A percentile compares a stretch with the other conserved stretches of the same genome.
phyloP scores from a whole-genome alignment of 306 rosid genomes.

The Dalbergia cultrata region DNA sequence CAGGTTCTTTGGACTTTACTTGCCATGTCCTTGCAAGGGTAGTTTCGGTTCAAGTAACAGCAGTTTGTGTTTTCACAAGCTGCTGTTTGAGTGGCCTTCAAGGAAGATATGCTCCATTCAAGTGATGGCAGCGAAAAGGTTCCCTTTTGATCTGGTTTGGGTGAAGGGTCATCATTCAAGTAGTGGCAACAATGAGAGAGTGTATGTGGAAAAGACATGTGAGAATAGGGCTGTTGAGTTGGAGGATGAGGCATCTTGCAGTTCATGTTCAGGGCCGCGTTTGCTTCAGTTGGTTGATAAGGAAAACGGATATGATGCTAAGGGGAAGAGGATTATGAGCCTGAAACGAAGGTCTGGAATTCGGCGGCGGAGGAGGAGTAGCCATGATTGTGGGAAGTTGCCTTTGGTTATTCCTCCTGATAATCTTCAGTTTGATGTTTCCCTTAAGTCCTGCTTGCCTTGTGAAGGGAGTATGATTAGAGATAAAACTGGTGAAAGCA shows the following conservation, averaged over 20 bases:
- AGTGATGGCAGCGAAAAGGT: slow-evolving; percentile 57
- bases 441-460: slow-evolving; percentile 30
- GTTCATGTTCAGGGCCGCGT: slow-evolving; percentile 56
- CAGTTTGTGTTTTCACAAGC: slow-evolving; percentile 62
- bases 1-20: slow-evolving; percentile 53
- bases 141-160: slow-evolving; percentile 74
- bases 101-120: slow-evolving; percentile 60
- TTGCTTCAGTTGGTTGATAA: slow-evolving; percentile 56
- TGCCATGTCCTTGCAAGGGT: slow-evolving; percentile 91
- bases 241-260: slow-evolving; percentile 63
- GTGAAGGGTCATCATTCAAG: slow-evolving; percentile 45
- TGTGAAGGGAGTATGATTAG: slow-evolving; percentile 23
- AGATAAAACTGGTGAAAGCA: slow-evolving; percentile 39
- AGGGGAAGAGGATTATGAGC: slow-evolving; percentile 67
- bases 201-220: slow-evolving; percentile 32
- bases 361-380: slow-evolving; percentile 63
- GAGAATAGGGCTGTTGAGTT: slow-evolving; percentile 53
- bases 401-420: slow-evolving; percentile 40
- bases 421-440: slow-evolving; percentile 42
- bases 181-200: slow-evolving; percentile 40
- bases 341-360: slow-evolving; percentile 66
- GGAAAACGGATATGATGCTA: slow-evolving; percentile 63
- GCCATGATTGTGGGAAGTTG: slow-evolving; percentile 54
- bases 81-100: slow-evolving; percentile 70
- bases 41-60: slow-evolving; percentile 65